These are phyloP conservation scores for Trichoderma oligosporum DNA, from an alignment of 2,329 filamentous ascomycete species.

Conservation along the genomic window DNA sequence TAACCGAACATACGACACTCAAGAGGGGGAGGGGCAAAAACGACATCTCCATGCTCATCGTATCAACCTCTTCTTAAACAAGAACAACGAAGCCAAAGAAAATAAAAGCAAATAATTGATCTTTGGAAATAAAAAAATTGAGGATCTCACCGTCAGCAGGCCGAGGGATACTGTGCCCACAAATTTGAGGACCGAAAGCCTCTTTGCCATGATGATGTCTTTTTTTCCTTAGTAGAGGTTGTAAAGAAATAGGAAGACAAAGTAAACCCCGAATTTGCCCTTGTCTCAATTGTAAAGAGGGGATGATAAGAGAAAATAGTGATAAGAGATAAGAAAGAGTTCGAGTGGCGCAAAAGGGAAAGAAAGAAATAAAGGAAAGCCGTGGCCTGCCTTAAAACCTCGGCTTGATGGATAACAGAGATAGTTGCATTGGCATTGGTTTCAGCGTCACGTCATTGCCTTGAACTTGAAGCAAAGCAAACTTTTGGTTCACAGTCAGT, in stretches of 20 bases:
- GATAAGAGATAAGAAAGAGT: neutral
- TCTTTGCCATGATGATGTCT: conserved; percentile 58
- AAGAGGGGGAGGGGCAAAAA: conserved; percentile 7
- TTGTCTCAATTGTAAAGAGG: neutral
- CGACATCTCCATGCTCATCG: no score
- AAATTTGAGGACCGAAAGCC: conserved; percentile 81
- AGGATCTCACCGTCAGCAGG: conserved; percentile 70
- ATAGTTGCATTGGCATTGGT: conserved; percentile 1
- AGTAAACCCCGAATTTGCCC: no score
- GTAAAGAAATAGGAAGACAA: no score
- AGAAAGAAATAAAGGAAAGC: no score
- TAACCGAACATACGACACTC: neutral
- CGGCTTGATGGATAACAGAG: neutral
- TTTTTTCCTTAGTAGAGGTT: neutral
- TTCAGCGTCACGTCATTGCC: conserved; percentile 9
- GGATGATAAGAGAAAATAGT: neutral
- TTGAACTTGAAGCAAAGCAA: neutral
- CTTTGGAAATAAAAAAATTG: no score
- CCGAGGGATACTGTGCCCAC: conserved; percentile 87
- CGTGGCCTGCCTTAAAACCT: conserved; percentile 1
- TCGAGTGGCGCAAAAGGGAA: conserved; percentile 1
- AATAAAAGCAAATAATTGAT: neutral
- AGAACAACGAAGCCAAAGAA: neutral
- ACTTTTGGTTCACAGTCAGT: neutral
- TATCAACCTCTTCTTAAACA: neutral